These are phyloP conservation scores for Earliella scabrosa DNA, from an alignment of 1,284 basidiomycete species.

Conservation along the genomic window DNA sequence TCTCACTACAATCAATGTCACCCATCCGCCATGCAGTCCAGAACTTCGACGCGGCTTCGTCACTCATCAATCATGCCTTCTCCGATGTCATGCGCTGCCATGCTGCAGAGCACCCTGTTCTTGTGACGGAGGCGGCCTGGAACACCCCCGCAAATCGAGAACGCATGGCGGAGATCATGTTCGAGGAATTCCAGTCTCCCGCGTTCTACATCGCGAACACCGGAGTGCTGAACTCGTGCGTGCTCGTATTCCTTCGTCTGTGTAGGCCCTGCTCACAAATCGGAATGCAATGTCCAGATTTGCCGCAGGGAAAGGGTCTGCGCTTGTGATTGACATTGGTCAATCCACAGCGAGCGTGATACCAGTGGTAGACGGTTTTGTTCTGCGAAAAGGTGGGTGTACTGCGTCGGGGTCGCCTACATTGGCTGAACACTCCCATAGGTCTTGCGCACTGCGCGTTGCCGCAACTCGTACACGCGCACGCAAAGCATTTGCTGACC, in stretches of 20 bases:
- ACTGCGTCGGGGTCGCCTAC: not conserved
- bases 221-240: constrained; percentile 93
- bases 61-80: constrained; percentile 79
- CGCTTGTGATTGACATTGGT: constrained; percentile 94
- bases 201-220: constrained; percentile 98
- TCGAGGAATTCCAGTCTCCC: constrained; percentile 93
- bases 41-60: constrained; percentile 78
- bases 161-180: constrained; percentile 94
- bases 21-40: constrained; percentile 53
- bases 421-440: constrained; percentile 31
- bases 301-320: constrained; percentile 95
- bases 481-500: constrained; percentile 68
- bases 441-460: constrained; percentile 74
- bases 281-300: constrained; percentile 74
- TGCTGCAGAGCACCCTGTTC: constrained; percentile 85
- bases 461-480: constrained; percentile 78
- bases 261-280: not conserved
- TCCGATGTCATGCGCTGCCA: constrained; percentile 76
- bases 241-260: constrained; percentile 16
- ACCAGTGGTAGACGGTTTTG: constrained; percentile 97
- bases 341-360: constrained; percentile 89
- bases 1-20: not conserved
- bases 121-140: constrained; percentile 97
- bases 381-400: constrained; percentile 86
- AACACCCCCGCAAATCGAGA: constrained; percentile 91